Base-by-base conservation (phyloP, 2,329 filamentous ascomycete species). In the Penicillium frequentans region DNA sequence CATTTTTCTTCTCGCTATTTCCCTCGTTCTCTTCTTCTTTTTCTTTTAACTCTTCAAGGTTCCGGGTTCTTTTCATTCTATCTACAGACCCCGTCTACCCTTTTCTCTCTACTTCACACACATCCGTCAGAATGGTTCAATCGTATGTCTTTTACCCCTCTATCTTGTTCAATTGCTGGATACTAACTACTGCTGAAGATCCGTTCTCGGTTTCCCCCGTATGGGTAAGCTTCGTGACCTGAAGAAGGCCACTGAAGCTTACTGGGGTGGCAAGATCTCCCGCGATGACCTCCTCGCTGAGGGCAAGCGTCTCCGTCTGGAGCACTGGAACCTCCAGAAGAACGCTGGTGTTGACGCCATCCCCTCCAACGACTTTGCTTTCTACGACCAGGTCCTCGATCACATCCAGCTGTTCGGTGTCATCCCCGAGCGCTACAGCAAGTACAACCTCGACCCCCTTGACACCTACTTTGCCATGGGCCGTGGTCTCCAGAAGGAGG, bases 381-480 rank as follows among this genome's bases (percentile, higher is more conserved):
- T 92, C 82, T 99, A 99, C 81, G 54, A 58, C 53, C 52, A 63
- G 57, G 53, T 58, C 48, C 57, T 61, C 5, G 57, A 66, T 63
- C 61, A 70, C 60, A 57, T 61, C 55, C 59, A 62, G 66, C 56
- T 63, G 42, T 64, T 61, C 61, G 59, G 95, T 90, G 92, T 90
- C 70, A 86, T 93, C 66, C 95, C 95, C 70, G 91, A 96, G 81
- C 89, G 93, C 71, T 99, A 99, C 83, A 90, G 89, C 77, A 90
- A 90, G 82, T 87, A 95, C 82, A 89, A 88, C 71, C 91, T 99
- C 67, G 82, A 93, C 79, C 80, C 86, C 66, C 83, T 99, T 77
- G 95, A 99, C 82, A 89, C 96, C 83, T 98, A 97, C 88, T 99
- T 99, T 75, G 95, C 95, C 80, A 96, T 99, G 91, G 95, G 95